Conservation (phyloP, 2,329 filamentous ascomycete species). For the Botrytis deweyae region DNA sequence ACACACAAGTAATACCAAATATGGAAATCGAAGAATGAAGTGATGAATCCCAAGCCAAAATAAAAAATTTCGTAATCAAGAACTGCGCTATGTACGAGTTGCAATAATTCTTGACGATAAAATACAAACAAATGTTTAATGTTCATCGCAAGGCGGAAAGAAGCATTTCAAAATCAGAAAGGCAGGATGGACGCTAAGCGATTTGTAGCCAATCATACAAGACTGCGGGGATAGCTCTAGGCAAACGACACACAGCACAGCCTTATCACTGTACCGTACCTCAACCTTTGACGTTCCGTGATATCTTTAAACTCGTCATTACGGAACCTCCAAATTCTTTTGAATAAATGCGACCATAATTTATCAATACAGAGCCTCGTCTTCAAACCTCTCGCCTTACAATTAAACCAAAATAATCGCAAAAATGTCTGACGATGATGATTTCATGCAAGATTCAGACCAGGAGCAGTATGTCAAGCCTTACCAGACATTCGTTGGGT, state of each 20-base stretch:
- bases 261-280: constrained; percentile 21
- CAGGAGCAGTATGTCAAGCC: constrained; percentile 68
- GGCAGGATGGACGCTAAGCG: constrained; percentile 6
- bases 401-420: neutral
- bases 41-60: neutral
- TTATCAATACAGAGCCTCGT: neutral
- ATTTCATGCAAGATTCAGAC: constrained; percentile 92
- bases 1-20: neutral
- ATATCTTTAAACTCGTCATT: neutral
- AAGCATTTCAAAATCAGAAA: constrained; percentile 11
- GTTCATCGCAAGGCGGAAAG: neutral
- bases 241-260: constrained; percentile 20
- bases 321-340: neutral
- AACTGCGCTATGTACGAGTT: neutral
- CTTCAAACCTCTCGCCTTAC: neutral
- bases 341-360: neutral
- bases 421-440: constrained; percentile 62
- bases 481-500: constrained; percentile 12
- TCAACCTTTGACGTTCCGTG: neutral
- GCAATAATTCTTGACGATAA: neutral
- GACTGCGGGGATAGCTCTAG: neutral
- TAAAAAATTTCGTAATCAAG: no score
- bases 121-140: neutral
- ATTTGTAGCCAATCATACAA: constrained; percentile 16
- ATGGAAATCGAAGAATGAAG: neutral